A percentile compares a stretch with the other conserved stretches of the same genome.
Evolutionary conservation across 2,329 filamentous ascomycete species (phyloP).

Genomic region (Diplodia mutila): DNA sequence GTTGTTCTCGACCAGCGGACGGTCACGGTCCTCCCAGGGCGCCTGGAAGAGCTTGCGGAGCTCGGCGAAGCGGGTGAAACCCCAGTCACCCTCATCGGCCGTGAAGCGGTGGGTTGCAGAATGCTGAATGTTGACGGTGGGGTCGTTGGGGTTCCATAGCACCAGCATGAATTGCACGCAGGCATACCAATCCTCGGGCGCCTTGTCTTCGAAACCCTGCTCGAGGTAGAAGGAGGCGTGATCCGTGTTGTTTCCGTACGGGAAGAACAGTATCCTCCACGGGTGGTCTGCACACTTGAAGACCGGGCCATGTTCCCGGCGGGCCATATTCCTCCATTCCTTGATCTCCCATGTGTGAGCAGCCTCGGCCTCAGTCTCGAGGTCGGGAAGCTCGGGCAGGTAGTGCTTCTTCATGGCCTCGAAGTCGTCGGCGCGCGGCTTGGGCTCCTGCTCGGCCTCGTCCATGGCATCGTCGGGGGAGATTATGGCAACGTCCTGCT

Average conservation of each 20-base stretch:
- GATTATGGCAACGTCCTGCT: constrained; percentile 65
- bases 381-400: constrained; percentile 75
- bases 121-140: constrained; percentile 76
- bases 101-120: constrained; percentile 94
- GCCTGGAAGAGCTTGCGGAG: constrained; percentile 81
- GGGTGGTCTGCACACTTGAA: constrained; percentile 87
- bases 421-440: constrained; percentile 63
- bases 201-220: constrained; percentile 77
- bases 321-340: constrained; percentile 74
- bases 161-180: constrained; percentile 96
- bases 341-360: constrained; percentile 86
- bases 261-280: constrained; percentile 96
- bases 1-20: constrained; percentile 78
- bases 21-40: constrained; percentile 69
- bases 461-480: constrained; percentile 62
- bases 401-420: constrained; percentile 84
- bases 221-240: constrained; percentile 95
- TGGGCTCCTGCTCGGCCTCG: constrained; percentile 57
- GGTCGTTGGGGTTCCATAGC: constrained; percentile 91
- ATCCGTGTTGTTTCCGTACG: constrained; percentile 91
- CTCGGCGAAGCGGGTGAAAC: constrained; percentile 95
- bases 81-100: constrained; percentile 96
- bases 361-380: constrained; percentile 76
- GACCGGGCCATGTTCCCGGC: constrained; percentile 83
- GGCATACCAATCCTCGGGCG: constrained; percentile 93